phyloP scores from a whole-genome alignment of 192 early-diverging fungal species.

The Dissophora globulifera region DNA sequence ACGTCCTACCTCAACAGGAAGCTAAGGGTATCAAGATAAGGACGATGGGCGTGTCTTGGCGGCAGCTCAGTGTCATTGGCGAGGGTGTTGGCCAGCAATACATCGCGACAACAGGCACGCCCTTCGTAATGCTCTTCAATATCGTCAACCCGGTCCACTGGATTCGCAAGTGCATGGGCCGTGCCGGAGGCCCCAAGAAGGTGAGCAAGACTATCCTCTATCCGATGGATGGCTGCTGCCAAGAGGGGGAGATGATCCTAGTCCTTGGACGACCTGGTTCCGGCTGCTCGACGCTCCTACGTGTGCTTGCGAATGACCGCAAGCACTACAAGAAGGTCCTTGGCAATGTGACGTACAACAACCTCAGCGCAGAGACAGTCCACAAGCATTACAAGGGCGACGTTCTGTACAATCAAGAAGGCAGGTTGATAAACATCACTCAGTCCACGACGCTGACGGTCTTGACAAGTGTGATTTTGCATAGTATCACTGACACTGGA shows the following conservation, averaged over 20 bases:
- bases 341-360: constrained; percentile 73
- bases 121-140: constrained; percentile 27
- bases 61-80: constrained; percentile 49
- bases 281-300: constrained; percentile 72
- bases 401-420: constrained; percentile 83
- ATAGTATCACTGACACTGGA: too few relatives aligned
- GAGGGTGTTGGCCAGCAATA: constrained; percentile 31
- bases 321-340: constrained; percentile 59
- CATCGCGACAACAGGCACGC: constrained; percentile 37
- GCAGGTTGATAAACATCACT: too few relatives aligned
- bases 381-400: constrained; percentile 73
- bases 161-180: constrained; percentile 27
- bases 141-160: constrained; percentile 46
- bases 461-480: too few relatives aligned
- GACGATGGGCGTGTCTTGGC: constrained; percentile 58
- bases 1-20: constrained; percentile 19
- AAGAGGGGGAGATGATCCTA: constrained; percentile 82
- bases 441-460: too few relatives aligned
- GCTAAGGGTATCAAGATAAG: constrained; percentile 56
- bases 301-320: constrained; percentile 68
- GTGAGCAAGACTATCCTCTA: constrained; percentile 63
- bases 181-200: constrained; percentile 5
- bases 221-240: constrained; percentile 70
- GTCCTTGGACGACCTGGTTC: constrained; percentile 78
- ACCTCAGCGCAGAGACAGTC: constrained; percentile 69